Evolutionary conservation across 164 flowering plant genomes (phyloP), one percentile per base, ranked within the genome.

Genomic region (Euptelea pleiosperma): DNA sequence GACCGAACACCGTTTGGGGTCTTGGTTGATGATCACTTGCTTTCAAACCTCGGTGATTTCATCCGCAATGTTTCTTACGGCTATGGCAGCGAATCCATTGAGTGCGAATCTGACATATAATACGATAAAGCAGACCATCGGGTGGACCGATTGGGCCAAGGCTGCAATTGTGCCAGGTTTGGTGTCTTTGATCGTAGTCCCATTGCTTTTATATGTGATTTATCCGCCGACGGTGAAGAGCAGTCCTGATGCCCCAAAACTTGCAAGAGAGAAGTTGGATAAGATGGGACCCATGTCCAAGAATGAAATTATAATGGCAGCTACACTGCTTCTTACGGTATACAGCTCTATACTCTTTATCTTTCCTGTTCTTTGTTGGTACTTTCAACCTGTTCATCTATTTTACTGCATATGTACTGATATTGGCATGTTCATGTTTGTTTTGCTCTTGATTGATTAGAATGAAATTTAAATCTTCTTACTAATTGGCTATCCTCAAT

Each of bases 141-240:
- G 90, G 33, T 91, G 98, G 98, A 86, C 84, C 7, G 84, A 78
- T 78, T 91, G 96, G 98, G 96, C 96, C 7, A 83, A 74, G 68
- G 98, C 91, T 0, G 98, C 94, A 0, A 73, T 86, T 46, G 94
- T 91, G 21, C 98, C 98, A 0, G 98, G 96, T n/a, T 58, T 91
- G 66, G 82, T 77, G 18, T 91, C 96, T 1, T 64, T 91, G 76
- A 52, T 89, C 44, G 77, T 89, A 24, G 92, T 89, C 28, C 98
- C 98, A 0, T 70, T 85, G 67, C 25, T 91, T 6, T 66, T 91
- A 71, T 91, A 91, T 68, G 5, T 89, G 15, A 71, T 89, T 42
- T 91, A 91, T 54, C 98, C 98, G 19, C 98, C 98, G 0, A 60
- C 81, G 0, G 77, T 86, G 59, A 91, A 91, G 76, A 81, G 75